Percentiles rank a stretch among this genome's conserved stretches.
Evolutionary conservation across 1,284 basidiomycete species (phyloP).

Genomic region (Hypsizygus ulmarius): DNA sequence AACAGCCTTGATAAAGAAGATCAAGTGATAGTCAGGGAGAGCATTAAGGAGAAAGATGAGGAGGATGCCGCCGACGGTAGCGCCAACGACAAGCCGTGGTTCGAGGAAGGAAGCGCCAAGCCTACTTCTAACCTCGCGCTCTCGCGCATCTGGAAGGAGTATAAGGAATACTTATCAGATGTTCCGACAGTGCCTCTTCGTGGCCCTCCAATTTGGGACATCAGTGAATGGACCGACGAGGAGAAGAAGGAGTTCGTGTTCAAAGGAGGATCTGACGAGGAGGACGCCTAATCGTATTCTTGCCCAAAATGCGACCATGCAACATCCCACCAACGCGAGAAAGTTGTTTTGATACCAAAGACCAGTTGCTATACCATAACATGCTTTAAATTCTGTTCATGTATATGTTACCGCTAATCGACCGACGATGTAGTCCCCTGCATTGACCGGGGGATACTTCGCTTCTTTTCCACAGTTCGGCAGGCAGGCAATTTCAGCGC

Average conservation of each 20-base stretch:
- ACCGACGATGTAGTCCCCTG: constrained; percentile 76
- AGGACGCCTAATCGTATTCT: constrained; percentile 9
- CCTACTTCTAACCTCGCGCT: constrained; percentile 22
- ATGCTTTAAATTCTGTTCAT: constrained; percentile 12
- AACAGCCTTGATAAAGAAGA: constrained; percentile 21
- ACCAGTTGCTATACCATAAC: background rate
- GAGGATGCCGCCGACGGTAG: constrained; percentile 15
- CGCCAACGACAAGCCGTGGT: constrained; percentile 27
- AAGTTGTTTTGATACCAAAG: background rate
- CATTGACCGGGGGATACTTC: constrained; percentile 66
- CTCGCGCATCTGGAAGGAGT: constrained; percentile 37
- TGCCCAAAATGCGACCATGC: background rate
- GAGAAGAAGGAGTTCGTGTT: constrained; percentile 31
- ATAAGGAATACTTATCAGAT: constrained; percentile 27
- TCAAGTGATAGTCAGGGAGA: constrained; percentile 24
- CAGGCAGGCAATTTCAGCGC: constrained; percentile 66
- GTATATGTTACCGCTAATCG: constrained; percentile 61
- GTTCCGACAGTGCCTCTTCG: constrained; percentile 27
- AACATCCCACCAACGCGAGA: background rate
- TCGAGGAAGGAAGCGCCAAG: constrained; percentile 20
- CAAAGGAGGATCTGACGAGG: constrained; percentile 15
- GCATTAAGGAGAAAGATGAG: constrained; percentile 23
- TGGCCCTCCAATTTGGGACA: constrained; percentile 37
- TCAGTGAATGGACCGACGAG: constrained; percentile 32
- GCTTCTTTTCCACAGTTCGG: constrained; percentile 64